phyloP scores from a whole-genome alignment of 2,329 filamentous ascomycete genomes.

The Alternaria sp. region DNA sequence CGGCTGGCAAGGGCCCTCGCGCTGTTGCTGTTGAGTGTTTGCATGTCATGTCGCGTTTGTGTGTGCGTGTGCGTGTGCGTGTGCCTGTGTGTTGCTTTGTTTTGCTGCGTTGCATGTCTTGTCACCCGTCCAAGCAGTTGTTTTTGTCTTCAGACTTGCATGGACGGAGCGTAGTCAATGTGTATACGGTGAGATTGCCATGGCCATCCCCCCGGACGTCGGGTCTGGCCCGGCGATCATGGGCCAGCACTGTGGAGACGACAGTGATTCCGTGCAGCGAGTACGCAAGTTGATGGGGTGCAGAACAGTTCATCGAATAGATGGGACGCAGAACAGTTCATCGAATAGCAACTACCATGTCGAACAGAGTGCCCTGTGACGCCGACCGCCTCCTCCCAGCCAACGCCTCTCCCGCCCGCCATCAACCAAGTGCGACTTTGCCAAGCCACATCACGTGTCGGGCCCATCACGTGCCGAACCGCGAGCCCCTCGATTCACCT shows the following conservation, averaged over 20 bases:
- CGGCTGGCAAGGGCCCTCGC: slow-evolving; percentile 16
- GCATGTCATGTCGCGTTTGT: background rate
- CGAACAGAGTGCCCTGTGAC: background rate
- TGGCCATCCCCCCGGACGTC: slow-evolving; percentile 10
- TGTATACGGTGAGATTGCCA: slow-evolving; percentile 11
- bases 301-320: slow-evolving; percentile 11
- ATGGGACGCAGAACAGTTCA: slow-evolving; percentile 19
- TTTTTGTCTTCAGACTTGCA: background rate
- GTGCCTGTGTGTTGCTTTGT: background rate
- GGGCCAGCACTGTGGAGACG: slow-evolving; percentile 12
- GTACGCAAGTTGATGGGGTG: slow-evolving; percentile 16
- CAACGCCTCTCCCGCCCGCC: slow-evolving; percentile 30
- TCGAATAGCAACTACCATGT: background rate
- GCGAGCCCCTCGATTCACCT: background rate
- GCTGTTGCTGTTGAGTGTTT: background rate
- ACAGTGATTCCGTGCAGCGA: slow-evolving; percentile 10
- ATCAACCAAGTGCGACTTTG: slow-evolving; percentile 10
- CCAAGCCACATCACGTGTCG: slow-evolving; percentile 19
- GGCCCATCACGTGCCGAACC: slow-evolving; percentile 7
- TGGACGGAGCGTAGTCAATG: background rate
- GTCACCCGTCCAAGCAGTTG: background rate
- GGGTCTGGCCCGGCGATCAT: slow-evolving; percentile 21
- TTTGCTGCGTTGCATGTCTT: slow-evolving; percentile 1
- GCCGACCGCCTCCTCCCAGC: slow-evolving; percentile 10
- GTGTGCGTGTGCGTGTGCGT: no score